Percentiles rank a stretch among this genome's conserved stretches.
Conservation (phyloP, 2,329 filamentous ascomycete genomes). For the Ploettnerulaceae sp. region DNA sequence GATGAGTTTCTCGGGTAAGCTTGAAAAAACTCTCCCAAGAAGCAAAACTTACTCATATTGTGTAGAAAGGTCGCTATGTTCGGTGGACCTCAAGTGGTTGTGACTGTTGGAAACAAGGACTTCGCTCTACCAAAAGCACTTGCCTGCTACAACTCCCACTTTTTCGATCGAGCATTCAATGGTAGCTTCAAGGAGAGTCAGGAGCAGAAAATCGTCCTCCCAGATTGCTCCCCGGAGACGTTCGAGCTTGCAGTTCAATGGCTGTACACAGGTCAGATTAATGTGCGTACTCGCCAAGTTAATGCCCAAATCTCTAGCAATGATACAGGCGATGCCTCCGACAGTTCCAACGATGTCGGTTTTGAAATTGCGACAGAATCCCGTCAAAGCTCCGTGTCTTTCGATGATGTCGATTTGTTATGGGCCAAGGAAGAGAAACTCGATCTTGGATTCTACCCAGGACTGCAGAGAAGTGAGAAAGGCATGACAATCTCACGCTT, state of each 20-base stretch:
- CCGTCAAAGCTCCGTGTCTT: not conserved
- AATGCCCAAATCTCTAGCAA: not conserved
- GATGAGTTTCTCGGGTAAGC: slow-evolving; percentile 6
- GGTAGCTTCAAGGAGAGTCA: slow-evolving; percentile 2
- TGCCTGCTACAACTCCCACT: slow-evolving; percentile 11
- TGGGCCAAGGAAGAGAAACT: slow-evolving; percentile 1
- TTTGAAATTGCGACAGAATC: not conserved
- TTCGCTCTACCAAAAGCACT: slow-evolving; percentile 12
- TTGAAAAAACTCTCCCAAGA: not conserved
- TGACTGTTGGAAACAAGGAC: slow-evolving; percentile 6
- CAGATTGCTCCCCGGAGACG: slow-evolving; percentile 1
- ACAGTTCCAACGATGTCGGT: not conserved
- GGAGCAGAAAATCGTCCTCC: slow-evolving; percentile 5
- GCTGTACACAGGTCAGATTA: slow-evolving; percentile 13
- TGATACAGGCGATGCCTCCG: not conserved
- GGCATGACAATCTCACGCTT: slow-evolving; percentile 6
- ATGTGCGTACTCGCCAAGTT: slow-evolving; percentile 25
- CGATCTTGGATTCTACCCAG: not conserved
- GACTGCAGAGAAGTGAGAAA: not conserved
- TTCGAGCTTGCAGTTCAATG: slow-evolving; percentile 18
- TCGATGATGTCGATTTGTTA: not conserved
- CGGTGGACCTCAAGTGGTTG: slow-evolving; percentile 3
- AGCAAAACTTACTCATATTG: not conserved
- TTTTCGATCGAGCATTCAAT: slow-evolving; percentile 18
- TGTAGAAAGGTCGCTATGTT: slow-evolving; percentile 6